A percentile compares a stretch with the other conserved stretches of the same genome.
Evolutionary conservation across 2,329 filamentous ascomycete genomes (phyloP).

Genomic region (Periglandula ipomoeae): DNA sequence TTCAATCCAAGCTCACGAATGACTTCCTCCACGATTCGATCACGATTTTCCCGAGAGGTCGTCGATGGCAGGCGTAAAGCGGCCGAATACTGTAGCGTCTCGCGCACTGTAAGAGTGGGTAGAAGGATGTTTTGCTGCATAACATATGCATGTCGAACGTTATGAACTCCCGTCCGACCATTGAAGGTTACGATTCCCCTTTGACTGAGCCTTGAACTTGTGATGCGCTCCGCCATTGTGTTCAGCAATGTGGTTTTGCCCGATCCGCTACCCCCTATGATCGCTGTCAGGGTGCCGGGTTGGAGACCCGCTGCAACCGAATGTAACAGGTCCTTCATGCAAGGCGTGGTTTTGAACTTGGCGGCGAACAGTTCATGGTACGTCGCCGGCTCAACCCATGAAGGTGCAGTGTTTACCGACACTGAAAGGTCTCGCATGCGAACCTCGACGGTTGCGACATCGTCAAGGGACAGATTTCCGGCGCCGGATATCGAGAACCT

Average conservation of each 20-base stretch:
- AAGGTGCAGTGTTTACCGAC: slow-evolving; percentile 49
- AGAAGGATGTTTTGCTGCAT: slow-evolving; percentile 70
- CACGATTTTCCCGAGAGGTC: slow-evolving; percentile 48
- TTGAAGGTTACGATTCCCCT: slow-evolving; percentile 55
- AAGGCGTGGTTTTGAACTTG: slow-evolving; percentile 26
- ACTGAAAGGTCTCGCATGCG: slow-evolving; percentile 45
- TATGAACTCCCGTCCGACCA: slow-evolving; percentile 40
- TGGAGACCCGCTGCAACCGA: slow-evolving; percentile 55
- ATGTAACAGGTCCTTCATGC: slow-evolving; percentile 47
- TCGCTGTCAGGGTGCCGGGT: slow-evolving; percentile 61
- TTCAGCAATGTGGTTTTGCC: slow-evolving; percentile 68
- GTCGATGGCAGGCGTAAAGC: slow-evolving; percentile 59
- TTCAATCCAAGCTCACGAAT: slow-evolving; percentile 68
- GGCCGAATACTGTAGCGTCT: slow-evolving; percentile 65
- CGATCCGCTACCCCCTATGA: slow-evolving; percentile 65
- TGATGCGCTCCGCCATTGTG: slow-evolving; percentile 59
- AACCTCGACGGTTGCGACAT: slow-evolving; percentile 47
- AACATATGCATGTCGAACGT: slow-evolving; percentile 57
- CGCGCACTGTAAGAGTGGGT: slow-evolving; percentile 64
- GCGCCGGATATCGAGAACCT: slow-evolving; percentile 24
- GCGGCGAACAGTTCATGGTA: slow-evolving; percentile 31
- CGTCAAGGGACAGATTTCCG: slow-evolving; percentile 33
- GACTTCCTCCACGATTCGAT: slow-evolving; percentile 62
- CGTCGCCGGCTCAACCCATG: slow-evolving; percentile 38
- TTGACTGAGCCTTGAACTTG: slow-evolving; percentile 40